phyloP scores from a whole-genome alignment of 805 yeast genomes.

The Teunomyces barrocoloradensis region DNA sequence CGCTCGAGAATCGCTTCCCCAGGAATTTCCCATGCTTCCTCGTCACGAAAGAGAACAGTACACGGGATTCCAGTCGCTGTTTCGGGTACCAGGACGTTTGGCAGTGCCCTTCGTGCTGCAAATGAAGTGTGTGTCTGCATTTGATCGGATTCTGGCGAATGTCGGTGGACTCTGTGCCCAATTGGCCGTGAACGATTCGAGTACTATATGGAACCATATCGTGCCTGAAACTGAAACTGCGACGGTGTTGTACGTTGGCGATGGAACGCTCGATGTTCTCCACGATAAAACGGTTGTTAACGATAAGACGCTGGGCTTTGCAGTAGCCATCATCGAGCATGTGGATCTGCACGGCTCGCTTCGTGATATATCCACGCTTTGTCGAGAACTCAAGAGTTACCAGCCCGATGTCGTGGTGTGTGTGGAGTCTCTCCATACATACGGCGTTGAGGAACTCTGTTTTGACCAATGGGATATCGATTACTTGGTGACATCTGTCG shows the following conservation, averaged over 20 bases:
- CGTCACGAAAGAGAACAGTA: slow-evolving; percentile 14
- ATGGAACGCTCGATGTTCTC: background rate
- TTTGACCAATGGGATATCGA: slow-evolving; percentile 16
- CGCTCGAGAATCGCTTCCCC: slow-evolving; percentile 4
- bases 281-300: background rate
- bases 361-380: background rate
- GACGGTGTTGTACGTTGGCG: background rate
- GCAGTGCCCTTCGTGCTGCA: too few species aligned
- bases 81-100: too few species aligned
- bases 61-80: slow-evolving; percentile 3
- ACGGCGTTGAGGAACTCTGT: slow-evolving; percentile 13
- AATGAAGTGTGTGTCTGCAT: too few species aligned
- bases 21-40: slow-evolving; percentile 17
- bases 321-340: background rate
- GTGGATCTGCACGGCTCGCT: background rate
- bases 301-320: background rate
- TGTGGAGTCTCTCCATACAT: slow-evolving; percentile 10
- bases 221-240: background rate
- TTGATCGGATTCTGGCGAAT: background rate
- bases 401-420: background rate
- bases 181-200: background rate
- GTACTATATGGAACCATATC: background rate
- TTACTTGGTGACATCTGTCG: slow-evolving; percentile 4
- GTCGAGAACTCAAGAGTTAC: background rate
- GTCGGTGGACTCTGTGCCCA: background rate